Conservation (phyloP, 106 monocot genomes). For the Allium fistulosum region DNA sequence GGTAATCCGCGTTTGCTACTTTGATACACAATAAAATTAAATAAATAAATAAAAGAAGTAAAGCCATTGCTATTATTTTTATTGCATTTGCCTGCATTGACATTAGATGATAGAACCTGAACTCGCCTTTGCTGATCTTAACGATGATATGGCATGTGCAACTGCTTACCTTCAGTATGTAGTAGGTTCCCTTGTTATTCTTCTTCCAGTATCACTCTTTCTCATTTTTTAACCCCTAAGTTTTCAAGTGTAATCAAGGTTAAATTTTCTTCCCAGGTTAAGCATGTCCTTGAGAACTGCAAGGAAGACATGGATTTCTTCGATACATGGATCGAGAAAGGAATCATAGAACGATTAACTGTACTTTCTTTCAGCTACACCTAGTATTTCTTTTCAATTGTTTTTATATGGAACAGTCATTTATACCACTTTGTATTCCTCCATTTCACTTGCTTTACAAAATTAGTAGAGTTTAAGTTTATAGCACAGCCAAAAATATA, state of each 20-base stretch:
- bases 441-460: not conserved
- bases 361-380: conserved; percentile 19
- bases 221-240: not conserved
- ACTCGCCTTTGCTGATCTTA: conserved; percentile 95
- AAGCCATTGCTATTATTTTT: not conserved
- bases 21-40: not conserved
- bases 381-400: not conserved
- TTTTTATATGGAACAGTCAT: not conserved
- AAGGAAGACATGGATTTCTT: conserved; percentile 99
- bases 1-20: conserved; percentile 35
- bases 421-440: not conserved
- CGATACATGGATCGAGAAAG: conserved; percentile 97
- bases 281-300: conserved; percentile 88
- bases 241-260: not conserved
- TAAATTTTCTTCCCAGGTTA: conserved; percentile 48
- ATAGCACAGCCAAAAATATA: no score
- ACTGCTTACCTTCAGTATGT: conserved; percentile 99
- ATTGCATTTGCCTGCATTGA: conserved; percentile 1
- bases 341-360: conserved; percentile 71
- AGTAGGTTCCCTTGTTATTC: conserved; percentile 58
- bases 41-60: no score
- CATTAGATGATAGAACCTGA: conserved; percentile 98
- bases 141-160: conserved; percentile 98
- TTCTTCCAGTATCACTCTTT: not conserved
- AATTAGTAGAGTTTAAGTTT: no score